Base-by-base conservation (phyloP, 2,329 filamentous ascomycete species). In the Fusarium sp. region DNA sequence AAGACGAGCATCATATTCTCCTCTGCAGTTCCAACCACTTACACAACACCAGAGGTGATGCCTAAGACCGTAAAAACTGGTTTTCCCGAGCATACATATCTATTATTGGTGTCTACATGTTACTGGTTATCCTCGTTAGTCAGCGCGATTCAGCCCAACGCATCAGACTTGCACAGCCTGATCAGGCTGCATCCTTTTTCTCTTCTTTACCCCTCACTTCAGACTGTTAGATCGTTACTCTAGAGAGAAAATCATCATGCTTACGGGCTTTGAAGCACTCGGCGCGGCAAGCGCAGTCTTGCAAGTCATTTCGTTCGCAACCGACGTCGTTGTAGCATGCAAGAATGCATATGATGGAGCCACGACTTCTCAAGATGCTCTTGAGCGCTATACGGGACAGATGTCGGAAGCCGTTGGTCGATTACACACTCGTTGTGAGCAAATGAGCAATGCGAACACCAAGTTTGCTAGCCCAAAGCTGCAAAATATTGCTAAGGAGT, bases 221-320 rank as follows among this genome's bases (percentile, higher is more conserved):
- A 15, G 13, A 26, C 1, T 17, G 3, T 41, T 26, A 63, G 33
- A 14, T 18, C 5, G 28, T 61, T 1, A 0, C 8, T 2, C 14
- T 0, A 17, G 20, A 48, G 8, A 3, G 0, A 1, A 6, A 1
- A 7, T 7, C 9, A 22, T 9, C 2, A 72, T 73, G 60, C 5
- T 24, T 0, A 61, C 63, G 0, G 63, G 72, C 3, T 14, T 74
- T 1, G 72, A 74, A 35, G 70, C 51, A 3, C 72, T 74, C 6
- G 57, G 72, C 5, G 66, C 64, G 0, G 73, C 69, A 0, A 74
- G 73, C 26, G 72, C 69, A 9, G 57, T 75, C 0, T 20, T 75
- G 4, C 72, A 75, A 52, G 54, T 74, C 4, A 66, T 72, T 3
- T 66, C 69, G 1, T 70, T 70, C 7, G 66, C 73, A 2, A n/a